Conservation (phyloP, 345 rosid genomes). For the Euphorbia lathyris region DNA sequence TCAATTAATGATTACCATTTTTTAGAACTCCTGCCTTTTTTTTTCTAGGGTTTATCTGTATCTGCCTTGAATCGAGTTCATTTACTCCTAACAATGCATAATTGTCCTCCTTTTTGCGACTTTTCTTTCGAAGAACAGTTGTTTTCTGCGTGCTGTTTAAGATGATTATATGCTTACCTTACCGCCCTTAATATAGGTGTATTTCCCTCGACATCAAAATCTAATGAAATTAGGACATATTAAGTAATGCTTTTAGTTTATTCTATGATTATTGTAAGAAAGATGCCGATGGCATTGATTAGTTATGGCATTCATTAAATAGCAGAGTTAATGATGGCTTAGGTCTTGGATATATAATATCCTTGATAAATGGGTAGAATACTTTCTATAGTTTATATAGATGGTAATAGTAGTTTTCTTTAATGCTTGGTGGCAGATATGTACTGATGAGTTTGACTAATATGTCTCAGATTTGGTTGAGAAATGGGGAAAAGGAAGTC, state of each 20-base stretch:
- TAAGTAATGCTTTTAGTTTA: neutral
- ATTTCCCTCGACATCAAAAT: too few relatives aligned
- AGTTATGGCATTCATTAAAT: neutral
- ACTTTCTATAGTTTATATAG: neutral
- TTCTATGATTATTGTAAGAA: neutral
- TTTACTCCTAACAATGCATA: neutral
- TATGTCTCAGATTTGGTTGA: slow-evolving; percentile 6
- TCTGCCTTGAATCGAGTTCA: neutral
- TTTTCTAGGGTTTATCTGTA: neutral
- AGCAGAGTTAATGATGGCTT: neutral
- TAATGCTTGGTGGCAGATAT: neutral
- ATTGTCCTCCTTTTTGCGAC: neutral
- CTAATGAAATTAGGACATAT: neutral
- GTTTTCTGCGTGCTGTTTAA: neutral
- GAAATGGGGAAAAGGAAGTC: slow-evolving; percentile 97
- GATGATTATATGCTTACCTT: neutral
- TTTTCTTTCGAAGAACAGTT: neutral
- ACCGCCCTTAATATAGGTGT: too few relatives aligned
- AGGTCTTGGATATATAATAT: neutral
- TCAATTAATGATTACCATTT: neutral
- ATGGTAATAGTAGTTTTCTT: neutral
- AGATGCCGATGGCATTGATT: too few relatives aligned
- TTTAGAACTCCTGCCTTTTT: neutral
- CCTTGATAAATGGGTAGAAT: neutral
- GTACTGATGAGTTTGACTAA: slow-evolving; percentile 1